Percentiles rank a stretch among this genome's conserved stretches.
Conservation (phyloP, 202 grass and related monocot genomes). For the Saccharum hybrid region DNA sequence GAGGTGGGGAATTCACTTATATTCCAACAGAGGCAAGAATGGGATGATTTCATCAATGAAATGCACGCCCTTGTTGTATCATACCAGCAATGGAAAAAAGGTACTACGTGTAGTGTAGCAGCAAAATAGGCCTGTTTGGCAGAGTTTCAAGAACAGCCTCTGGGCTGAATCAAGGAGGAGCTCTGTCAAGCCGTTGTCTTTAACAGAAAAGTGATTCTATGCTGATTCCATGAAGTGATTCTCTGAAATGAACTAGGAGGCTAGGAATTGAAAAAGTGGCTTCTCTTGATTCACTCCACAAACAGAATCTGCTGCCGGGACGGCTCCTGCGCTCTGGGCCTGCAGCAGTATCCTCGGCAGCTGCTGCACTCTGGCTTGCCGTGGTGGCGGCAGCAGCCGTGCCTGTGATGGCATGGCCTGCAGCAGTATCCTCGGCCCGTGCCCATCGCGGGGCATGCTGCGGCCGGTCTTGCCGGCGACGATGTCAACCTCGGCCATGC, state of each 20-base stretch:
- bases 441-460: too few relatives aligned
- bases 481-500: too few relatives aligned
- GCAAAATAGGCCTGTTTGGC: neutral
- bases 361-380: too few relatives aligned
- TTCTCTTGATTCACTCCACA: neutral
- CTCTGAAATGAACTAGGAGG: neutral
- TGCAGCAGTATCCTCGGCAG: too few relatives aligned
- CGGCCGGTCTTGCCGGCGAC: too few relatives aligned
- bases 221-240: neutral
- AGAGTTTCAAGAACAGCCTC: neutral
- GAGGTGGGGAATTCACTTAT: too few relatives aligned
- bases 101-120: neutral
- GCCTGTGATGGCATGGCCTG: too few relatives aligned
- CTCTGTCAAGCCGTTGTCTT: neutral
- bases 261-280: neutral
- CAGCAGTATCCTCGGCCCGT: too few relatives aligned
- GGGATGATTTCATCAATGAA: neutral
- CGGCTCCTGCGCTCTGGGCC: too few relatives aligned
- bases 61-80: neutral
- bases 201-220: neutral
- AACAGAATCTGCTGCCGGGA: neutral
- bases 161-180: neutral
- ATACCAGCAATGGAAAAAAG: conserved; percentile 8
- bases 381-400: too few relatives aligned
- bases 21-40: neutral